Base-by-base conservation (phyloP, 2,329 filamentous ascomycete genomes). In the Venturia oleaginea region DNA sequence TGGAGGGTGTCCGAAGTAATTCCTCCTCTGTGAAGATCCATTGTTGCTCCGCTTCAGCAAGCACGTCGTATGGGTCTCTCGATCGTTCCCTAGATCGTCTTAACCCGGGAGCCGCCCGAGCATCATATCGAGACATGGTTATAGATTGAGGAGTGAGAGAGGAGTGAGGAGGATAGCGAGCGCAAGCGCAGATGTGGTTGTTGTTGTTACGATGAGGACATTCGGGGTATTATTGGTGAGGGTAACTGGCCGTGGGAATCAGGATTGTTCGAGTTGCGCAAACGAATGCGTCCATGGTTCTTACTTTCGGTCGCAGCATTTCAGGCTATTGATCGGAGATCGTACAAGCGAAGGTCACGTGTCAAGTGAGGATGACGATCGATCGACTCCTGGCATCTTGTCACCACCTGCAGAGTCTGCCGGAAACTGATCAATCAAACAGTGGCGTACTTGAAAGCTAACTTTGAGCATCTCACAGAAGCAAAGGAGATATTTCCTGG, bases 21-120 rank as follows among this genome's bases (percentile, higher is more conserved):
- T 99, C 94, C 59, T 91, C 87, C 57, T 89, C 83, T 17, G 88
- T 90, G 74, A 97, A 97, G 64, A 91, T 83, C 94, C 94, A 99
- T 81, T 97, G 93, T 68, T 80, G 77, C 72, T 87, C 83, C 51
- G 80, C 77, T 67, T 82, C 79, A 59, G 79, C 76, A 62, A 86
- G 77, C 61, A 84, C 78, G 4, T 76, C 73, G 46, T 77, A 73
- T 7, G 74, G 75, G 34, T 62, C 43, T n/a, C 40, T 34, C 27
- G 63, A 64, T 24, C 27, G 38, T 30, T 60, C 63, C n/a, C 51
- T 57, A 22, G 51, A 57, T 57, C 27, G 27, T 34, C 51, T 32
- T 4, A 15, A 32, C 10, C 51, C 51, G 6, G 51, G 27, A 10
- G 51, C 30, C 51, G 51, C 15, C 51, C 51, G 27, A 17, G 51